A percentile compares a stretch with the other conserved stretches of the same genome.
Conservation (phyloP, 495 filamentous ascomycete genomes). For the Lasiosphaeria hispida region DNA sequence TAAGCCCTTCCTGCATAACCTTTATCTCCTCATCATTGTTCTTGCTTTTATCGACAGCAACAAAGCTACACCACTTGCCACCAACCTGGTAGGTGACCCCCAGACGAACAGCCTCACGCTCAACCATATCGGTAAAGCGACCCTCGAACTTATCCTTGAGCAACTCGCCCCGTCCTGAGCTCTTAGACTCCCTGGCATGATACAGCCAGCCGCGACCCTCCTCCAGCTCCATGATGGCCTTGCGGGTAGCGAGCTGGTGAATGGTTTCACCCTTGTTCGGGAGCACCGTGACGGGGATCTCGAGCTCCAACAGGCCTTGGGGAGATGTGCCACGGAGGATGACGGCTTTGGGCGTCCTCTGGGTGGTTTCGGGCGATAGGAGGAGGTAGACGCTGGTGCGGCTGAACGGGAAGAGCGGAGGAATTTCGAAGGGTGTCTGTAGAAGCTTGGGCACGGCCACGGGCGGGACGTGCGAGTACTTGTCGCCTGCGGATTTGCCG, state of each 20-base stretch:
- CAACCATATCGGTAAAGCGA: conserved; percentile 52
- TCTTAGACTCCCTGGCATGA: conserved; percentile 39
- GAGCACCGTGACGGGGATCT: conserved; percentile 56
- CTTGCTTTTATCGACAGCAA: conserved; percentile 56
- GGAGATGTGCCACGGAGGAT: conserved; percentile 52
- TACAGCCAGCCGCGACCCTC: conserved; percentile 65
- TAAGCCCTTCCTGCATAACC: no score
- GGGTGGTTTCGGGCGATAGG: conserved; percentile 46
- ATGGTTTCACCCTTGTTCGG: conserved; percentile 52
- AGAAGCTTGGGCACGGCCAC: conserved; percentile 53
- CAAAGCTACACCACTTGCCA: conserved; percentile 67
- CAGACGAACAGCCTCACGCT: conserved; percentile 59
- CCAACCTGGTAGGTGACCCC: conserved; percentile 64
- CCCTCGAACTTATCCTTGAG: conserved; percentile 48
- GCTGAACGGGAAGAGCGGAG: conserved; percentile 61
- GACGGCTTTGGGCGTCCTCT: conserved; percentile 52
- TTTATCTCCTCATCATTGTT: no score
- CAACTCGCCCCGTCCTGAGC: conserved; percentile 36
- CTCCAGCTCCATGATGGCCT: conserved; percentile 64
- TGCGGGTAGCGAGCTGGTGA: conserved; percentile 66
- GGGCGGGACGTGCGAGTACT: conserved; percentile 46
- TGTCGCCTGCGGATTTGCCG: conserved; percentile 23
- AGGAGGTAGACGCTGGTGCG: conserved; percentile 62
- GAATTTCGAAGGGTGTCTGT: conserved; percentile 60
- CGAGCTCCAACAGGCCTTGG: conserved; percentile 55